Conservation (phyloP, 2,329 filamentous ascomycete species). For the Calonectria pseudoturangicola region DNA sequence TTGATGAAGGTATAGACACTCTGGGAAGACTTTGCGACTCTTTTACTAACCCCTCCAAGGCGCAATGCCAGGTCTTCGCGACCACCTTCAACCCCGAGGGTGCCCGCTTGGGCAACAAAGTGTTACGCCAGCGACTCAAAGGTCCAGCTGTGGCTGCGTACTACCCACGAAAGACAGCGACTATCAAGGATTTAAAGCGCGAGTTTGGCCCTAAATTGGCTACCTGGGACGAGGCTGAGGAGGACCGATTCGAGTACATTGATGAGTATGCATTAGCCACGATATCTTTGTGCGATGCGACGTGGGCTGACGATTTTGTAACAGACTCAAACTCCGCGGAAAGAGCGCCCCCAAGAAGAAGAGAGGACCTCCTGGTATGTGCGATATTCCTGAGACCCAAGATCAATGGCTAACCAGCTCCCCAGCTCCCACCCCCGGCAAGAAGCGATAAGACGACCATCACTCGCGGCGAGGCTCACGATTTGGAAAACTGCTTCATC, state of each 20-base stretch:
- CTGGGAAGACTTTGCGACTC: background rate
- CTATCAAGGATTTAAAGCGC: slow-evolving; percentile 83
- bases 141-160: slow-evolving; percentile 91
- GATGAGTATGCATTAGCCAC: slow-evolving; percentile 70
- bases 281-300: background rate
- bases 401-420: slow-evolving; percentile 39
- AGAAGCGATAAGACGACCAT: slow-evolving; percentile 55
- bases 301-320: slow-evolving; percentile 55
- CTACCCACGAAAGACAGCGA: slow-evolving; percentile 86
- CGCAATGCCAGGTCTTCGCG: slow-evolving; percentile 93
- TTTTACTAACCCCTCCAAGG: slow-evolving; percentile 69
- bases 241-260: slow-evolving; percentile 86
- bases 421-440: slow-evolving; percentile 54
- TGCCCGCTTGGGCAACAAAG: slow-evolving; percentile 90
- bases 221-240: slow-evolving; percentile 84
- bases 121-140: slow-evolving; percentile 90
- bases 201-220: slow-evolving; percentile 80
- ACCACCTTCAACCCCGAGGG: slow-evolving; percentile 92
- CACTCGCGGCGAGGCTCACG: slow-evolving; percentile 45
- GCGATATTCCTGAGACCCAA: too few relatives aligned
- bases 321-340: slow-evolving; percentile 84
- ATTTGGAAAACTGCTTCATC: slow-evolving; percentile 26
- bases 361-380: slow-evolving; percentile 69
- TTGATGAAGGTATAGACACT: slow-evolving; percentile 81
- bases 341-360: slow-evolving; percentile 95